Evolutionary conservation across 1,284 basidiomycete species (phyloP), one percentile per base, ranked within the genome.

Genomic region (Pseudozyma thailandica): DNA sequence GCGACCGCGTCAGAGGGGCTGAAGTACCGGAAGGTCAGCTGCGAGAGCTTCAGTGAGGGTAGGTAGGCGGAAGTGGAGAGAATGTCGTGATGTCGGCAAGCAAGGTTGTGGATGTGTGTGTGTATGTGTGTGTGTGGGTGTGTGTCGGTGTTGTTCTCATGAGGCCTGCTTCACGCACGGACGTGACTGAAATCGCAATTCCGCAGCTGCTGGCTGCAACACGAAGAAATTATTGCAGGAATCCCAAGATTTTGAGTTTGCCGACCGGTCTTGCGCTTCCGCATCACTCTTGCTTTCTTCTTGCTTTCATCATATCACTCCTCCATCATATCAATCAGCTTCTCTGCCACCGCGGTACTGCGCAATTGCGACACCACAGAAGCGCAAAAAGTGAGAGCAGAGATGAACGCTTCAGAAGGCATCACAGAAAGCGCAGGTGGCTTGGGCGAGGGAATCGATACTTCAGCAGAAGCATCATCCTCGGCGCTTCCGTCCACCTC

Each of bases 81-180:
- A 18, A 30, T 45, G 6, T 18, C 18, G 27, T 30, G 38, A 16
- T 21, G 26, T 50, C n/a, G 47, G 48, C 18, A 30, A 30, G 48
- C 18, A 25, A 41, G 38, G 26, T 18, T 27, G 20, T 21, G 55
- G 46, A 38, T 23, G 35, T 23, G 55, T 39, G 38, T 26, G 16
- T 9, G 33, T 43, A 21, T 44, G 37, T 38, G 39, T 39, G 5
- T 25, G 50, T 18, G 31, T 27, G 46, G 9, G n/a, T 9, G 20
- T 26, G 30, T 31, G 26, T 47, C 20, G 13, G 56, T 65, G 47
- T 58, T 55, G 47, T 31, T 65, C 47, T 65, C 56, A 48, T 54
- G 41, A 58, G 55, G 54, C 41, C 53, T 52, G 31, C 50, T 45
- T 12, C 51, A 55, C 48, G 63, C 63, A 66, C 63, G 63, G 63